phyloP scores from a whole-genome alignment of 768 basidiomycete species.

The Tulasnella sp. region DNA sequence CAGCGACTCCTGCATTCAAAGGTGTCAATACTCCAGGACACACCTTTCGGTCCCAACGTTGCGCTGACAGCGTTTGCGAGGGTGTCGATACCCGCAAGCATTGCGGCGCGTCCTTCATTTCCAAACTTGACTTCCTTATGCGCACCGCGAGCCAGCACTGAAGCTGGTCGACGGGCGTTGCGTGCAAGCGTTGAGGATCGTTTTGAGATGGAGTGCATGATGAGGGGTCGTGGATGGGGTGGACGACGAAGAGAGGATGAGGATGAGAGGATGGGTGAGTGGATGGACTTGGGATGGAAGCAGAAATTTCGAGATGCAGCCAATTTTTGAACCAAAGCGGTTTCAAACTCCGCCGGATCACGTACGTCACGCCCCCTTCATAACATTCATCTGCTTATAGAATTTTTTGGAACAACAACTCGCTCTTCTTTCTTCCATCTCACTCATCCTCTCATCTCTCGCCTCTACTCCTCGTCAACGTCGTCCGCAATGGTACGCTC shows the following conservation, averaged over 20 bases:
- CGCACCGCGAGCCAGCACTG: slow-evolving; percentile 61
- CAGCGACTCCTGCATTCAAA: not conserved
- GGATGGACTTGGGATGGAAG: not conserved
- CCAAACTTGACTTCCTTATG: slow-evolving; percentile 98
- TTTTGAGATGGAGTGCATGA: slow-evolving; percentile 73
- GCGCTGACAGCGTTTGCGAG: slow-evolving; percentile 96
- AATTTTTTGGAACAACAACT: slow-evolving; percentile 33
- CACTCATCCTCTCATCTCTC: not conserved
- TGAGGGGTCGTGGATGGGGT: slow-evolving; percentile 25
- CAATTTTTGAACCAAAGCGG: slow-evolving; percentile 1
- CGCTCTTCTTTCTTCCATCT: slow-evolving; percentile 7
- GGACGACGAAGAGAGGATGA: slow-evolving; percentile 5
- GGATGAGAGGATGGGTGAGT: not conserved
- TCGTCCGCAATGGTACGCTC: slow-evolving; percentile 34
- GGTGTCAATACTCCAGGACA: not conserved
- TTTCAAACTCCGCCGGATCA: slow-evolving; percentile 18
- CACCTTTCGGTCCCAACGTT: slow-evolving; percentile 95
- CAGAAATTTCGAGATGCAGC: slow-evolving; percentile 29
- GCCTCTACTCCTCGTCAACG: not conserved
- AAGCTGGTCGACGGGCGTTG: slow-evolving; percentile 33
- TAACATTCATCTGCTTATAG: slow-evolving; percentile 24
- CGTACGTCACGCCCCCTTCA: slow-evolving; percentile 18
- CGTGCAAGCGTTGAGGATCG: slow-evolving; percentile 49
- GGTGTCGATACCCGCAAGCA: slow-evolving; percentile 94
- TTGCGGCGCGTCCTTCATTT: slow-evolving; percentile 91